phyloP scores from a whole-genome alignment of 2,329 filamentous ascomycete species.

The Aspergillus sp. region DNA sequence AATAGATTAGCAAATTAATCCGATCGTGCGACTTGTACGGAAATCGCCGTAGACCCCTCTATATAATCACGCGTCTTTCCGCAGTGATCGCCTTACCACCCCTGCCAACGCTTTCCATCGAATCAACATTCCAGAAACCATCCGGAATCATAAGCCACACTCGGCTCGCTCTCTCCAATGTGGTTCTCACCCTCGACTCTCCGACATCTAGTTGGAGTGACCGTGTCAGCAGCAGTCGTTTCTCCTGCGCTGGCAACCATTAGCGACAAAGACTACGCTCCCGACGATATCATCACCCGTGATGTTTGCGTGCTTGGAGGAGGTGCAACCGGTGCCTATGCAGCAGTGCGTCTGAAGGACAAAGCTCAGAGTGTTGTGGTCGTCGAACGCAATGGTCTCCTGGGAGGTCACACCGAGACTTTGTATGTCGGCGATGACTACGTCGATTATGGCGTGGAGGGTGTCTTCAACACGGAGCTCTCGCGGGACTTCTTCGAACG shows the following conservation, averaged over 20 bases:
- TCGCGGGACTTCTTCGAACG: constrained; percentile 21
- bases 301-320: constrained; percentile 31
- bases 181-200: no score
- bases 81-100: no score
- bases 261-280: background rate
- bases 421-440: constrained; percentile 21
- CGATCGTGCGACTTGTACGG: no score
- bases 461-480: constrained; percentile 26
- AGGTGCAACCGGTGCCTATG: constrained; percentile 28
- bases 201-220: no score
- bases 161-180: no score
- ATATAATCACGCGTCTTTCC: no score
- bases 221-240: background rate
- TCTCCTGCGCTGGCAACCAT: background rate
- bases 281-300: constrained; percentile 11
- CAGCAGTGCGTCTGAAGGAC: constrained; percentile 24
- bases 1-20: no score
- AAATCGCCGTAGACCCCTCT: no score
- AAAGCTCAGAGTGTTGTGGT: constrained; percentile 25
- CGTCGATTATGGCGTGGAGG: constrained; percentile 26
- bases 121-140: no score
- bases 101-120: no score
- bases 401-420: constrained; percentile 30
- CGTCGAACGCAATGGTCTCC: constrained; percentile 25
- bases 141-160: no score